These are phyloP conservation scores for Zalaria obscura DNA, from an alignment of 2,329 filamentous ascomycete species.

Conservation along the genomic window DNA sequence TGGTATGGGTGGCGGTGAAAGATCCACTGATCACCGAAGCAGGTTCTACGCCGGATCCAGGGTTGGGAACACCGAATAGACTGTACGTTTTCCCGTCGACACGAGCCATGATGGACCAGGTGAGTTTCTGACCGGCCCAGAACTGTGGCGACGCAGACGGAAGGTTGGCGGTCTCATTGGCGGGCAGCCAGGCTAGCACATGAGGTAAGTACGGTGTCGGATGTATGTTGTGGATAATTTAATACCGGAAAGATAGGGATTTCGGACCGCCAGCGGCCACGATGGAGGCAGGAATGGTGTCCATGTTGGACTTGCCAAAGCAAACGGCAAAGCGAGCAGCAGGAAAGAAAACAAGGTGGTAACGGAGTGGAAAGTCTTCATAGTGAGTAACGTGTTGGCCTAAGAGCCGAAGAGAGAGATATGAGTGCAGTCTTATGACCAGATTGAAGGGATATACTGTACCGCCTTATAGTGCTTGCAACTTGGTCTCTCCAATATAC, in stretches of 20 bases:
- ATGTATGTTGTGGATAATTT: neutral
- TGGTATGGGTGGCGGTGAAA: constrained; percentile 28
- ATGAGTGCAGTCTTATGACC: too few relatives aligned
- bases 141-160: constrained; percentile 27
- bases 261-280: constrained; percentile 29
- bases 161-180: constrained; percentile 21
- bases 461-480: too few relatives aligned
- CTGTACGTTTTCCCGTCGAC: constrained; percentile 26
- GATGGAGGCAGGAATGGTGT: constrained; percentile 23
- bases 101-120: constrained; percentile 27
- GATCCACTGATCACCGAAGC: constrained; percentile 21
- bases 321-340: too few relatives aligned
- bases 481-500: too few relatives aligned
- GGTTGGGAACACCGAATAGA: constrained; percentile 23
- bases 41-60: constrained; percentile 14
- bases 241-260: constrained; percentile 25
- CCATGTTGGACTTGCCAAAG: constrained; percentile 3
- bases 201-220: neutral
- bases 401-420: too few relatives aligned
- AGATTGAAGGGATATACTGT: too few relatives aligned
- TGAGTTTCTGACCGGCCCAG: constrained; percentile 27
- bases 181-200: constrained; percentile 26
- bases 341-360: too few relatives aligned
- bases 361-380: too few relatives aligned
- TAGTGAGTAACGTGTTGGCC: too few relatives aligned